Conservation (phyloP, 2,329 filamentous ascomycete genomes). For the Aspergillus candidus region DNA sequence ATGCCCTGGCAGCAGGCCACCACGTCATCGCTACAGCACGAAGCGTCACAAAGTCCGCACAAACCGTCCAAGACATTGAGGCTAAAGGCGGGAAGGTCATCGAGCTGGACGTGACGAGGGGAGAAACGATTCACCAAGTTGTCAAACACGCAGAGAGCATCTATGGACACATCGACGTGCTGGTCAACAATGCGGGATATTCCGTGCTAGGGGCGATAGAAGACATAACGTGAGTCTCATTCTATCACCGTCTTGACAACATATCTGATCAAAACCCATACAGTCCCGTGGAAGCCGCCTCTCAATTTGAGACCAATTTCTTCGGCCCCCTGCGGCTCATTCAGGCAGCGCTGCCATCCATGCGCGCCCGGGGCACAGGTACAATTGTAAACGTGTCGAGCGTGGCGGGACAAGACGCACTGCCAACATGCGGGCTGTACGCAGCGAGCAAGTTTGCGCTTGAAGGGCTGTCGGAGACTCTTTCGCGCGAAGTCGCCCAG, state of each 20-base stretch:
- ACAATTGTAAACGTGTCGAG: constrained; percentile 45
- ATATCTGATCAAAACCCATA: not conserved
- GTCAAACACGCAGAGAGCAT: constrained; percentile 1
- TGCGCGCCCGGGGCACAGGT: constrained; percentile 31
- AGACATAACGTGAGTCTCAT: constrained; percentile 12
- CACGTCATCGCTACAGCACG: constrained; percentile 49
- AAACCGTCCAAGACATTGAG: constrained; percentile 3
- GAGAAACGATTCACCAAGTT: not conserved
- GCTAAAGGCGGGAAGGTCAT: constrained; percentile 6
- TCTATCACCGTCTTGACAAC: not conserved
- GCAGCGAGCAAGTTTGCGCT: constrained; percentile 39
- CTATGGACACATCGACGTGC: constrained; percentile 9
- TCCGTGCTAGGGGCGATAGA: constrained; percentile 17
- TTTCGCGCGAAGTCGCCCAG: constrained; percentile 31
- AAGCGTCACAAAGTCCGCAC: constrained; percentile 18
- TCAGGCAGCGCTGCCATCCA: constrained; percentile 33
- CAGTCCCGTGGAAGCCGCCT: constrained; percentile 14
- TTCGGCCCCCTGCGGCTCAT: constrained; percentile 37
- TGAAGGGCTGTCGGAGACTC: constrained; percentile 35
- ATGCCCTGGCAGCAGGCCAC: constrained; percentile 44
- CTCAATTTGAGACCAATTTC: constrained; percentile 35
- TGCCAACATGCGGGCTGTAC: constrained; percentile 33
- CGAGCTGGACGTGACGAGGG: constrained; percentile 10
- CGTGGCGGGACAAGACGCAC: constrained; percentile 41
- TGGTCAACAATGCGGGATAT: constrained; percentile 15